Percentiles rank a stretch among this genome's conserved stretches.
phyloP scores from a whole-genome alignment of 805 yeast genomes.

The Kuraishia cidri region DNA sequence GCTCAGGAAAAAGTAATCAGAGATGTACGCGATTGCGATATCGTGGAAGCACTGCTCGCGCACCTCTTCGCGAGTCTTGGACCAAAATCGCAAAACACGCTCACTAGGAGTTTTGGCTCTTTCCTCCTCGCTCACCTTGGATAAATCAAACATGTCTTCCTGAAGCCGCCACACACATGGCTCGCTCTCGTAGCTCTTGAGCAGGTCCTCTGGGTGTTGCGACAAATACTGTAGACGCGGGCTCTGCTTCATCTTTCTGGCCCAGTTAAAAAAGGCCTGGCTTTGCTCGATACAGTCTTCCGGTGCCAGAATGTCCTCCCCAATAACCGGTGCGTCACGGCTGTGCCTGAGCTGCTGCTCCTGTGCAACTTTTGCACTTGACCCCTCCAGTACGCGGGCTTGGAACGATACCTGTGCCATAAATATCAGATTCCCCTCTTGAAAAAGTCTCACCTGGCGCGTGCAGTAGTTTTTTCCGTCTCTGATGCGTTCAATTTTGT shows the following conservation, averaged over 20 bases:
- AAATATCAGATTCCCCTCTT: slow-evolving; percentile 40
- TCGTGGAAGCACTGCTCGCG: slow-evolving; percentile 29
- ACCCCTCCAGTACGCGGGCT: slow-evolving; percentile 17
- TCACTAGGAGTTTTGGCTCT: slow-evolving; percentile 9
- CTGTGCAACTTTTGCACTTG: slow-evolving; percentile 16
- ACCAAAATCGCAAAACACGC: slow-evolving; percentile 20
- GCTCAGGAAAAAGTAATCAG: slow-evolving; percentile 48
- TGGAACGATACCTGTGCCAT: slow-evolving; percentile 42
- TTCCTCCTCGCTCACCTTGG: slow-evolving; percentile 11
- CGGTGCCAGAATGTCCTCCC: slow-evolving; percentile 16
- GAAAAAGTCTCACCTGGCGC: slow-evolving; percentile 46
- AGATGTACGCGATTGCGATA: slow-evolving; percentile 48
- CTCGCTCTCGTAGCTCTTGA: slow-evolving; percentile 18
- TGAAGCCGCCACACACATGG: slow-evolving; percentile 25
- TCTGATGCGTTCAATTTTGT: slow-evolving; percentile 41
- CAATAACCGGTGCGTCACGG: slow-evolving; percentile 15
- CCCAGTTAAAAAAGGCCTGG: slow-evolving; percentile 18
- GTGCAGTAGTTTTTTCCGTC: slow-evolving; percentile 45
- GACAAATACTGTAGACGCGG: slow-evolving; percentile 13
- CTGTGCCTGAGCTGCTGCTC: slow-evolving; percentile 19
- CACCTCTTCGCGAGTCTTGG: slow-evolving; percentile 14
- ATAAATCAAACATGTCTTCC: slow-evolving; percentile 19
- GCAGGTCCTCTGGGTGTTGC: slow-evolving; percentile 11
- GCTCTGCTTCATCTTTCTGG: slow-evolving; percentile 8
- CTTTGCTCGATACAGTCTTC: slow-evolving; percentile 17